Percentiles rank a stretch among this genome's conserved stretches.
These are phyloP conservation scores for Cornus kousa DNA, from an alignment of 148 eudicot genomes.

Conservation along the genomic window DNA sequence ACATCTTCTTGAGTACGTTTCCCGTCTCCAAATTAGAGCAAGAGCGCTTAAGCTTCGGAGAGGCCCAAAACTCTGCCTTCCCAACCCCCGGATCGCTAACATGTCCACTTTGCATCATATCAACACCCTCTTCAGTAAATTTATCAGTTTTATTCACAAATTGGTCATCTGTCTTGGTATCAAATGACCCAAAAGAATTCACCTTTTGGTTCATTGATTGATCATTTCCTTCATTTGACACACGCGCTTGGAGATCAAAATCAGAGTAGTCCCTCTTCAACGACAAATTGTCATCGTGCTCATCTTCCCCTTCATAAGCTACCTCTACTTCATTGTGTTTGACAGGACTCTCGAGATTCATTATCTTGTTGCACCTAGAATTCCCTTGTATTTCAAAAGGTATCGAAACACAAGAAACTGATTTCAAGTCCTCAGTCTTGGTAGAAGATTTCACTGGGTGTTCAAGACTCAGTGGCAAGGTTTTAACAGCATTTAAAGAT, in stretches of 20 bases:
- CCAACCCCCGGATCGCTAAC: constrained; percentile 77
- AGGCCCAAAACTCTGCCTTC: constrained; percentile 48
- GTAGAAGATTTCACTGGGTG: constrained; percentile 27
- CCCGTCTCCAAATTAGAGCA: constrained; percentile 72
- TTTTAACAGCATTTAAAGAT: constrained; percentile 21
- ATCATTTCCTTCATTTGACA: constrained; percentile 23
- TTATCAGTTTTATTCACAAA: constrained; percentile 21
- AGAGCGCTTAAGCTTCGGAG: constrained; percentile 73
- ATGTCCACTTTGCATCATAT: constrained; percentile 48
- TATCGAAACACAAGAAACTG: constrained; percentile 40
- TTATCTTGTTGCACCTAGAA: constrained; percentile 51
- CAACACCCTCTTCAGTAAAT: constrained; percentile 29
- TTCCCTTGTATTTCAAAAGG: constrained; percentile 40
- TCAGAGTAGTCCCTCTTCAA: constrained; percentile 59
- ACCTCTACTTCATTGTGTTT: constrained; percentile 45
- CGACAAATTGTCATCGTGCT: constrained; percentile 50
- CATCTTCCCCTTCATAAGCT: constrained; percentile 91
- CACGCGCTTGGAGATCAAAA: constrained; percentile 36
- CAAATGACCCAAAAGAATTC: constrained; percentile 15
- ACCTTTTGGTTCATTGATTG: constrained; percentile 10
- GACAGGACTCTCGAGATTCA: constrained; percentile 46
- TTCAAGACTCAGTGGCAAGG: constrained; percentile 48
- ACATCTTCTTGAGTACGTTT: constrained; percentile 48
- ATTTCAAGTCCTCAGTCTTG: constrained; percentile 22
- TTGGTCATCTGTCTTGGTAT: constrained; percentile 1